A percentile compares a stretch with the other conserved stretches of the same genome.
Evolutionary conservation across 2,329 filamentous ascomycete genomes (phyloP).

Genomic region (Colletotrichum sojae): DNA sequence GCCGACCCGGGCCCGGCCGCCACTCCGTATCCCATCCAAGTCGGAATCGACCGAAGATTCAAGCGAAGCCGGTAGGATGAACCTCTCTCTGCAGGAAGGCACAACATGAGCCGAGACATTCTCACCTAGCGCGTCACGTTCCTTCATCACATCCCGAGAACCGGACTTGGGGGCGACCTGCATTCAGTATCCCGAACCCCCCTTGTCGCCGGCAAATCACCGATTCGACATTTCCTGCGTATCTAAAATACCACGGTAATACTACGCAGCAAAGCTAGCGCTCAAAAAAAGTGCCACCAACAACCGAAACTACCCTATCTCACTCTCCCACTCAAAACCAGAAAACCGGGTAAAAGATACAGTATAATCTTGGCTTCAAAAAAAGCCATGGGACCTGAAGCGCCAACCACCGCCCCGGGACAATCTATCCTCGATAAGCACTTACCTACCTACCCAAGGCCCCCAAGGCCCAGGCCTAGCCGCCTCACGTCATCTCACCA

Average conservation of each 20-base stretch:
- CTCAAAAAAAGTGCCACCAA: neutral
- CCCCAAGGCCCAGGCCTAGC: neutral
- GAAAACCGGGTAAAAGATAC: neutral
- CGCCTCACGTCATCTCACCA: constrained; percentile 33
- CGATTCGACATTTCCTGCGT: neutral
- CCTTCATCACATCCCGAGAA: no score
- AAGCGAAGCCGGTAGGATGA: neutral
- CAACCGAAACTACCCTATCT: constrained; percentile 39
- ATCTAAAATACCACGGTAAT: no score
- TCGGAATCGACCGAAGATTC: neutral
- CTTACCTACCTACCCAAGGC: neutral
- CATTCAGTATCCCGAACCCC: no score
- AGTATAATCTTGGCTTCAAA: no score
- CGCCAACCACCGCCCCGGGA: neutral
- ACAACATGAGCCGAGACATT: no score
- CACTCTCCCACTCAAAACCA: neutral
- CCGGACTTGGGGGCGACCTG: no score
- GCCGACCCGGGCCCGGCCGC: no score
- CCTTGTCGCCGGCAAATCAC: no score
- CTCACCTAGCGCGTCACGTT: no score
- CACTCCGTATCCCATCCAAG: neutral
- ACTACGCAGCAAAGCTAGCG: neutral
- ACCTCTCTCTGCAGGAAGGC: no score
- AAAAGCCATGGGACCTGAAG: neutral
- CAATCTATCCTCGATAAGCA: neutral